Base-by-base conservation (phyloP, 1,284 basidiomycete species). In the Blastosporella zonata region DNA sequence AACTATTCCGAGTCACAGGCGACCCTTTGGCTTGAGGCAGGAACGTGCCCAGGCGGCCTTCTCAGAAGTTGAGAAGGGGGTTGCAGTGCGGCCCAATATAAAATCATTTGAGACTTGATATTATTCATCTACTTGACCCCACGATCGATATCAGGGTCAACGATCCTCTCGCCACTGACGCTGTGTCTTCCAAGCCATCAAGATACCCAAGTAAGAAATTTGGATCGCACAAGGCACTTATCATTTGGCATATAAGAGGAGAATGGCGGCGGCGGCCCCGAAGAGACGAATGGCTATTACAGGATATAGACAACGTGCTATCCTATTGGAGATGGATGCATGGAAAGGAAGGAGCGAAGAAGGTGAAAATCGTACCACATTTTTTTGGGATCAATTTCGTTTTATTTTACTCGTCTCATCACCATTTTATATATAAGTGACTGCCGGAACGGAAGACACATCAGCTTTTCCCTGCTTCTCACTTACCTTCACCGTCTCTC, bases 281-380 rank as follows among this genome's bases (percentile, higher is more conserved):
- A 33, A 43, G 15, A 15, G 38, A n/a, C 5, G 12, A 3, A 43
- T 6, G 13, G 29, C 22, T 9, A 12, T 7, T 13, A 13, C 10
- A 12, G 21, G 23, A 17, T 7, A 7, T 38, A 15, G 27, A 17
- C 34, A 36, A 27, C 3, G 28, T 41, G 37, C 37, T 17, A 25
- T 20, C 21, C 33, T 15, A n/a, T 13, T 37, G 21, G 36, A 20
- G 36, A 37, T 21, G 20, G 10, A 35, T 31, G 29, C 29, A 5
- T 31, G 3, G 29, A 12, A 31, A 7, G 13, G 43, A 46, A 2
- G 23, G 34, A 22, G n/a, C 15, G 25, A 10, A 31, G 23, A 29
- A 35, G 43, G 29, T 34, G 28, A 18, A 29, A 25, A 69, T 71
- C 70, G 70, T 70, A 73, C 71, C 71, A 72, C 62, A 67, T 68